Evolutionary conservation across 495 filamentous ascomycete genomes (phyloP).

Genomic region (Beverwykella pulmonaria): DNA sequence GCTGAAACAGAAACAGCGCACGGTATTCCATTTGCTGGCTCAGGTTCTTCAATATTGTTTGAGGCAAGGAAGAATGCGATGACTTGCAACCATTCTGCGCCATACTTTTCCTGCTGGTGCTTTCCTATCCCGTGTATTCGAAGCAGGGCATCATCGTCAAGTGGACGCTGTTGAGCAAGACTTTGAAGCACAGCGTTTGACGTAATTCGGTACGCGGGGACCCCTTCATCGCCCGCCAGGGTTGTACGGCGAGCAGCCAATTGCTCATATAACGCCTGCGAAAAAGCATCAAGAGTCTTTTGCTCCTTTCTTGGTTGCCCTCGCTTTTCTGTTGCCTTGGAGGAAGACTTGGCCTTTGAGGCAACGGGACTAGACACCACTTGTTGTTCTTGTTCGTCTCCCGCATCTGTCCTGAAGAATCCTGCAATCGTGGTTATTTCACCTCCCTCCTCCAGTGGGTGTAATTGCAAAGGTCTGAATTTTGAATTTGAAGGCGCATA

Average conservation of each 20-base stretch:
- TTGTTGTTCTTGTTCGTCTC: neutral
- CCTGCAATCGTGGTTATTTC: neutral
- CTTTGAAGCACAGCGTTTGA: conserved; percentile 16
- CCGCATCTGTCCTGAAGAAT: neutral
- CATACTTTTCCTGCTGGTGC: conserved; percentile 9
- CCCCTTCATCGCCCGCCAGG: neutral
- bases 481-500: conserved; percentile 50
- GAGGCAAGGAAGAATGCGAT: conserved; percentile 4
- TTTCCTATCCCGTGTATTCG: conserved; percentile 19
- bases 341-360: neutral
- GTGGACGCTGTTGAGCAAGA: conserved; percentile 19
- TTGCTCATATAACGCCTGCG: conserved; percentile 5
- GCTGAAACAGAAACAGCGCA: neutral
- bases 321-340: neutral
- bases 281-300: conserved; percentile 5
- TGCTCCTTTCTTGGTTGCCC: conserved; percentile 1
- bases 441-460: neutral
- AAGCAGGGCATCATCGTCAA: conserved; percentile 9
- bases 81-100: conserved; percentile 23
- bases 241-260: conserved; percentile 2
- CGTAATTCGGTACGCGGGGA: conserved; percentile 8
- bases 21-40: neutral
- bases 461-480: neutral
- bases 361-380: neutral
- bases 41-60: neutral